Conservation (phyloP, 2,329 filamentous ascomycete genomes). For the Zymoseptoria brevis region DNA sequence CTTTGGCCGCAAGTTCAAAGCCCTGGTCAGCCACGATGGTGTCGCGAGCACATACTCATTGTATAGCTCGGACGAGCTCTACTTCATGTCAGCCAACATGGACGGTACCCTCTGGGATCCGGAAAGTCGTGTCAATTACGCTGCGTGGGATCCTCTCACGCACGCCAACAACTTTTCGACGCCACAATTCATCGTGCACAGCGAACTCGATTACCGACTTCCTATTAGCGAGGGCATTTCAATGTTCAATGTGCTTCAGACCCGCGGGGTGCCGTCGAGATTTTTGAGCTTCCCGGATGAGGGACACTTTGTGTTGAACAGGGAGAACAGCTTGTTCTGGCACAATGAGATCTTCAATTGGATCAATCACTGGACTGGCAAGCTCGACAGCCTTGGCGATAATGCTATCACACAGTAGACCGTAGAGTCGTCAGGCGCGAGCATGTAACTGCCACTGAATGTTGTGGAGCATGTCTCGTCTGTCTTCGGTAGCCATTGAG, state of each 20-base stretch:
- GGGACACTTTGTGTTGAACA: constrained; percentile 16
- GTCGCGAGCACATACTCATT: constrained; percentile 42
- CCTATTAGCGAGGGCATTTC: constrained; percentile 18
- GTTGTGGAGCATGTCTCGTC: too few species aligned
- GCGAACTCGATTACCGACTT: constrained; percentile 17
- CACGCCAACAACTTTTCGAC: constrained; percentile 19
- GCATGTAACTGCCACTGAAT: too few species aligned
- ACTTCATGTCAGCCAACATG: constrained; percentile 46
- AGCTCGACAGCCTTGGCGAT: constrained; percentile 13
- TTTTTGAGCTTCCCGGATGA: constrained; percentile 19
- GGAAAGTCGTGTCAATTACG: constrained; percentile 9
- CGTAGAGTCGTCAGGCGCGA: constrained; percentile 26
- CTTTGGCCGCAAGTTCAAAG: constrained; percentile 76
- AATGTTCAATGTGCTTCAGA: constrained; percentile 20
- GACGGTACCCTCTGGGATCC: constrained; percentile 43
- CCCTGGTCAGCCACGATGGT: constrained; percentile 80
- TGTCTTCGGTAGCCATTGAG: too few species aligned
- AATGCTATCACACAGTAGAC: constrained; percentile 10
- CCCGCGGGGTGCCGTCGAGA: constrained; percentile 14
- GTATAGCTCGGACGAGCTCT: constrained; percentile 43
- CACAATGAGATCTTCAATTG: constrained; percentile 19
- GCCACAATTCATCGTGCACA: constrained; percentile 19
- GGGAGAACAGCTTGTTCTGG: constrained; percentile 20
- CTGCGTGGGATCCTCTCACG: constrained; percentile 15
- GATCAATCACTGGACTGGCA: constrained; percentile 20